phyloP scores from a whole-genome alignment of 1,284 basidiomycete species.

The Sphaerobolus stellatus region DNA sequence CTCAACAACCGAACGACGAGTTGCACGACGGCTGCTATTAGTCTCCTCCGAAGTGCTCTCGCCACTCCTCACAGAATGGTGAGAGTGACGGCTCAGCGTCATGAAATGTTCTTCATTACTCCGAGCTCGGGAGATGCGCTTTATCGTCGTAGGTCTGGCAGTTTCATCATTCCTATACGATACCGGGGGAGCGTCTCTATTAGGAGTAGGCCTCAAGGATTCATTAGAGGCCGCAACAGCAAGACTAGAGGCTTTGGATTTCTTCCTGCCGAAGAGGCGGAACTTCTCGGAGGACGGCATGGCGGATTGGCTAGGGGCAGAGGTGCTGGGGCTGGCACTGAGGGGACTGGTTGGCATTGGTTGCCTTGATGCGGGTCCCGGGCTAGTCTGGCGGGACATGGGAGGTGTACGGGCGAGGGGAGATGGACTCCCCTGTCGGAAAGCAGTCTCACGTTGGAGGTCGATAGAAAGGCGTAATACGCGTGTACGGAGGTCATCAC shows the following conservation, averaged over 20 bases:
- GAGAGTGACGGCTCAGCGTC: too few species aligned
- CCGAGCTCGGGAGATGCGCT: too few species aligned
- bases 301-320: slow-evolving; percentile 1
- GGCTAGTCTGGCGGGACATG: not conserved
- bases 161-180: too few species aligned
- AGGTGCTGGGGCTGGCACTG: slow-evolving; percentile 8
- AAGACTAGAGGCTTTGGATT: slow-evolving; percentile 2
- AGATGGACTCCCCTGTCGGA: slow-evolving; percentile 14
- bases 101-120: too few species aligned
- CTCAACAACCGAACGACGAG: too few species aligned
- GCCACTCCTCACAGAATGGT: too few species aligned
- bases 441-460: slow-evolving; percentile 19
- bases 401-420: slow-evolving; percentile 7
- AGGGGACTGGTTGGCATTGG: slow-evolving; percentile 11
- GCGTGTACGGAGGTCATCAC: slow-evolving; percentile 79
- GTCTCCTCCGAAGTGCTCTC: too few species aligned
- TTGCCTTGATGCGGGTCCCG: not conserved
- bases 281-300: slow-evolving; percentile 9
- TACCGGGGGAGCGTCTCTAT: too few species aligned
- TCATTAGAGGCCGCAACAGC: too few species aligned
- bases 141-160: too few species aligned
- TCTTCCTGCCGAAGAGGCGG: slow-evolving; percentile 11
- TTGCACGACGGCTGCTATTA: too few species aligned
- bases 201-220: too few species aligned
- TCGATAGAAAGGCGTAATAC: slow-evolving; percentile 22